Evolutionary conservation across 2,329 filamentous ascomycete genomes (phyloP), one percentile per base, ranked within the genome.

Genomic region (Capronia epimyces): DNA sequence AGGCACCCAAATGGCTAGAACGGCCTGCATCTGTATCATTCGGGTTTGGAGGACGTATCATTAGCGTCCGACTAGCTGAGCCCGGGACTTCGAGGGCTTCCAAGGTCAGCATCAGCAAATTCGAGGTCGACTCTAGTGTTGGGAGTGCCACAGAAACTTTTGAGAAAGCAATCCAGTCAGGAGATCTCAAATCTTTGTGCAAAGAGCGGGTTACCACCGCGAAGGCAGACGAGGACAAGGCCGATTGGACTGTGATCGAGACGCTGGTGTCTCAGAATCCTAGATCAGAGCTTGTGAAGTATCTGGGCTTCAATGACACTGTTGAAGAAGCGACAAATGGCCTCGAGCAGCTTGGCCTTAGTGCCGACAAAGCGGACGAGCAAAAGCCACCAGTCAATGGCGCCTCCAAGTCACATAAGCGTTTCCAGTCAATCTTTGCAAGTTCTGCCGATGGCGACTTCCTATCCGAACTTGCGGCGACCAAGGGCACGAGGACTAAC

Each of bases 161-260:
- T 59, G 90, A 98, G 67, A 81, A 83, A 60, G 83, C 89, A 8
- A 73, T 98, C 50, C 80, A 84, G 63, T 79, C 81, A 49, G 90
- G 89, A 20, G 82, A 97, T 64, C 72, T 98, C 15, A 77, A 78
- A 3, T 76, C 76, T 36, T 87, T 98, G 54, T 96, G 90, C 65
- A 83, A 90, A 64, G 78, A 83, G 18, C 87, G 91, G 65, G 83
- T 89, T 55, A 75, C 83, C 21, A 74, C 82, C 55, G 85, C 90
- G 15, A 83, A 82, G 64, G 87, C 82, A 0, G 90, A 96, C 1
- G 89, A 95, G 59, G 93, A 97, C 67, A 96, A 89, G 74, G 86
- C 87, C 3, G 91, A 97, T 68, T 98, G 93, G 93, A 86, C 86
- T 59, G 89, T 97, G 31, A 88, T 98, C 67, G 84, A 93, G 68